Evolutionary conservation across 176 grass and related monocot genomes (phyloP), one percentile per base, ranked within the genome.

Genomic region (Triticum timopheevii): DNA sequence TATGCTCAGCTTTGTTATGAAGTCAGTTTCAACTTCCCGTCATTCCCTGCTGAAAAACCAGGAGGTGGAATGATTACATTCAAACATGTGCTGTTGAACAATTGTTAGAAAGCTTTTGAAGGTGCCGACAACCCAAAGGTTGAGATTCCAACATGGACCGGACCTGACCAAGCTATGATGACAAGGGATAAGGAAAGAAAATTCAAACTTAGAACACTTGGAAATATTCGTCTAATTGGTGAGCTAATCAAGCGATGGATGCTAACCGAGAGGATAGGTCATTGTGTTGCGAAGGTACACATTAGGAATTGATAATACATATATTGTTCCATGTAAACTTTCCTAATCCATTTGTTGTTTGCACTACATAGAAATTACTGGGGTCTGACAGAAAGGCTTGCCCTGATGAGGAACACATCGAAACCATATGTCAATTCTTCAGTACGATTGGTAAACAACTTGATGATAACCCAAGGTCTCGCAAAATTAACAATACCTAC

Each of bases 391-490:
- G 61, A 80, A 94, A 92, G 63, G 47, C 80, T 61, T 97, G 92
- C 73, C 94, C 94, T 85, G 94, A 84, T 27, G 94, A 97, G 83
- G 94, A 97, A 90, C 92, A 94, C 49, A 73, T 97, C 0, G 92
- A 94, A 78, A 92, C 94, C 13, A 94, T 97, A 49, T 97, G 94
- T 82, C 94, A 97, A 36, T 94, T 97, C 77, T 97, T 97, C 65
- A 97, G 90, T 71, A 97, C 94, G 0, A 97, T 97, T 23, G 94
- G 94, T 78, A 97, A 97, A 91, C 94, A 97, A 72, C 86, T 97
- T 79, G 94, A 97, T 50, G 94, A 90, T 31, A 97, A 88, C 77
- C 85, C 80, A 38, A 94, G 90, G 42, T 94, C 94, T 61, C 86
- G 82, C 22, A 71, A 86, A 27, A 90, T 90, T 17, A 97, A 94